A percentile compares a stretch with the other conserved stretches of the same genome.
Evolutionary conservation across 768 basidiomycete species (phyloP).

Genomic region (Leccinum subgranulosum): DNA sequence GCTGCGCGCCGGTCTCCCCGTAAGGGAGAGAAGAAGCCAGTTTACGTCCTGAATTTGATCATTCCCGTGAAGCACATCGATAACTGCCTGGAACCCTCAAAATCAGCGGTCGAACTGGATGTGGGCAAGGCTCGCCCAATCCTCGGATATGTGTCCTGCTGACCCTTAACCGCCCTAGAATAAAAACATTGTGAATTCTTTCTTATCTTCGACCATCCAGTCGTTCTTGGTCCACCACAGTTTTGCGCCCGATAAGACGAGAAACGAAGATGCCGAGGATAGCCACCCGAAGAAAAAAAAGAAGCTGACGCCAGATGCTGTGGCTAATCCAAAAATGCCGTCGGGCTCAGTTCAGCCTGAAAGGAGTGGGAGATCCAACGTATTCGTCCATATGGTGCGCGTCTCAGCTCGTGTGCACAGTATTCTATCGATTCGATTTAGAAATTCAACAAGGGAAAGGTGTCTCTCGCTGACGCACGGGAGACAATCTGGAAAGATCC

Average conservation of each 20-base stretch:
- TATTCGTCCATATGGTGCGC: conserved; percentile 22
- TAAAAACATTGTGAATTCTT: conserved; percentile 47
- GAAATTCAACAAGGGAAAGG: conserved; percentile 11
- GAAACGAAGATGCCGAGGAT: conserved; percentile 10
- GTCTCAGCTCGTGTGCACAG: conserved; percentile 4
- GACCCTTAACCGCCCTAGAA: conserved; percentile 42
- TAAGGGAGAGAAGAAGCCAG: conserved; percentile 73
- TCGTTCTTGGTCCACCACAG: conserved; percentile 63
- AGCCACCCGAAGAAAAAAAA: conserved; percentile 50
- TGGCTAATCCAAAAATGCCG: conserved; percentile 5
- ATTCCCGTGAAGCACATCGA: conserved; percentile 69
- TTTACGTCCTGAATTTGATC: conserved; percentile 78
- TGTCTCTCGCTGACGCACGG: conserved; percentile 30
- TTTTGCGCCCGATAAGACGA: conserved; percentile 39
- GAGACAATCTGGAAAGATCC: conserved; percentile 56
- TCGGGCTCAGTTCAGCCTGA: conserved; percentile 2
- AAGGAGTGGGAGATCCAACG: conserved; percentile 6
- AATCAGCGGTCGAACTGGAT: conserved; percentile 61
- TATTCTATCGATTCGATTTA: conserved; percentile 8
- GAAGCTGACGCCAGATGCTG: conserved; percentile 33
- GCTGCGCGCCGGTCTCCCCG: conserved; percentile 70
- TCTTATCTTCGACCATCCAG: conserved; percentile 58
- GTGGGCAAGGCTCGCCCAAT: conserved; percentile 38
- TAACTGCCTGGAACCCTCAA: conserved; percentile 77
- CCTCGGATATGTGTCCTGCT: conserved; percentile 8